phyloP scores from a whole-genome alignment of 805 yeast genomes.

The Ogataea philodendri region DNA sequence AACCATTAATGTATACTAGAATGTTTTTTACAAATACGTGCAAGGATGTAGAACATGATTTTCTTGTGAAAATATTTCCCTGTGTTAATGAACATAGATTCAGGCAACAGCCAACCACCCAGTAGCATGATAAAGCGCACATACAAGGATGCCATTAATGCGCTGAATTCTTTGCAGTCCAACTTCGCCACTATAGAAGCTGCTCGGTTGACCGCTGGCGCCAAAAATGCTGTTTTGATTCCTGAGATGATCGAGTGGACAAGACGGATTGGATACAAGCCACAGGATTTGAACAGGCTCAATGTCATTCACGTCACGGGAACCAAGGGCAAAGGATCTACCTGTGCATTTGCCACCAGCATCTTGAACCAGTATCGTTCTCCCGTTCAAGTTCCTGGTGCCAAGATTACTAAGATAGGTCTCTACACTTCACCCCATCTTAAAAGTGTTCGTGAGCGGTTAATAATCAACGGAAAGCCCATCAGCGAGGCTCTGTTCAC shows the following conservation, averaged over 20 bases:
- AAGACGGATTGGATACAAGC: conserved; percentile 63
- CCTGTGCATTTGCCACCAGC: conserved; percentile 89
- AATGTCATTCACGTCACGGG: conserved; percentile 93
- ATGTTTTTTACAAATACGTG: conserved; percentile 4
- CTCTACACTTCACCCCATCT: conserved; percentile 96
- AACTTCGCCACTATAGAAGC: conserved; percentile 90
- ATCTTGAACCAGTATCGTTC: conserved; percentile 63
- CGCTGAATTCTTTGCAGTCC: conserved; percentile 84
- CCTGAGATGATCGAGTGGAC: conserved; percentile 86
- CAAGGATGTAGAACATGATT: conserved; percentile 7
- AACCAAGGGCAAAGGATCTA: conserved; percentile 97
- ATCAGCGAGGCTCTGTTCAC: conserved; percentile 78
- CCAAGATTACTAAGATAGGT: conserved; percentile 63
- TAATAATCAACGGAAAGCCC: conserved; percentile 83
- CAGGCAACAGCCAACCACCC: conserved; percentile 2
- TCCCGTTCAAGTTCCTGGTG: conserved; percentile 10
- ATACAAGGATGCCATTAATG: conserved; percentile 70
- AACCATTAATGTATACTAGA: conserved; percentile 18
- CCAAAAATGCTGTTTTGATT: conserved; percentile 63
- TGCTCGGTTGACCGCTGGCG: conserved; percentile 62
- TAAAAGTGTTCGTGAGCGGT: conserved; percentile 88
- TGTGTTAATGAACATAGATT: conserved; percentile 6
- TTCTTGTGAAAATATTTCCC: conserved; percentile 5
- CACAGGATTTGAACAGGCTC: conserved; percentile 65
- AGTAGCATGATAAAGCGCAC: conserved; percentile 31